A percentile compares a stretch with the other conserved stretches of the same genome.
phyloP scores from a whole-genome alignment of 345 rosid genomes.

The Sonneratia alba region DNA sequence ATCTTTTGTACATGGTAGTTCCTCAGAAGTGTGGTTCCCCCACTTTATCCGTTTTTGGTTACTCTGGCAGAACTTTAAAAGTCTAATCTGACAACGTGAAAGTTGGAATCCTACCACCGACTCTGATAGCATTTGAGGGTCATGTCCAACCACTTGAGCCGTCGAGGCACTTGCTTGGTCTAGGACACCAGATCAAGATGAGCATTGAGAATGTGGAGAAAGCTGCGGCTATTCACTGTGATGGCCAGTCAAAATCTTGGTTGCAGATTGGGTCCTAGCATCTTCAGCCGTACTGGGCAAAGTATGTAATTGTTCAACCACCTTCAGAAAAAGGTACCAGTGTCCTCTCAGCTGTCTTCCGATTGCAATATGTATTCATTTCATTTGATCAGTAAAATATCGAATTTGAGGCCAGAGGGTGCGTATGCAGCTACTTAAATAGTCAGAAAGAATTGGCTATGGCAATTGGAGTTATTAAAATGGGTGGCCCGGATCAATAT shows the following conservation, averaged over 20 bases:
- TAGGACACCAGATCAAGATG: conserved; percentile 87
- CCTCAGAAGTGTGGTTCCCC: too few species aligned
- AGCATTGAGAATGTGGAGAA: conserved; percentile 48
- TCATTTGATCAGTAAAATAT: neutral
- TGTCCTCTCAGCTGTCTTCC: neutral
- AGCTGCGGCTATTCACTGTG: conserved; percentile 97
- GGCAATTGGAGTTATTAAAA: too few species aligned
- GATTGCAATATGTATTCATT: neutral
- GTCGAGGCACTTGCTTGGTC: conserved; percentile 96
- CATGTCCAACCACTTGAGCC: conserved; percentile 81
- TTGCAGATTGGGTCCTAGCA: conserved; percentile 94
- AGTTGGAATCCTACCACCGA: conserved; percentile 96
- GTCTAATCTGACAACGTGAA: conserved; percentile 91
- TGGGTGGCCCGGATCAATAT: too few species aligned
- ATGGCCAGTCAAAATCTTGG: conserved; percentile 99
- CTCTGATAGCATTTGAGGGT: conserved; percentile 91
- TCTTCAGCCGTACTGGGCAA: conserved; percentile 97
- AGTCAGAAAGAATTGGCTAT: too few species aligned
- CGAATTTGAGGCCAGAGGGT: too few species aligned
- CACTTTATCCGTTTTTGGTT: too few species aligned
- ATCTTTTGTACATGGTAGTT: too few species aligned
- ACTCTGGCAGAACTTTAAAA: conserved; percentile 64
- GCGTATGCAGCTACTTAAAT: too few species aligned
- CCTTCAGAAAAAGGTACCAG: conserved; percentile 62
- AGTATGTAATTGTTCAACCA: conserved; percentile 79